Conservation (phyloP, 768 basidiomycete species). For the Lanmaoa rubissima region DNA sequence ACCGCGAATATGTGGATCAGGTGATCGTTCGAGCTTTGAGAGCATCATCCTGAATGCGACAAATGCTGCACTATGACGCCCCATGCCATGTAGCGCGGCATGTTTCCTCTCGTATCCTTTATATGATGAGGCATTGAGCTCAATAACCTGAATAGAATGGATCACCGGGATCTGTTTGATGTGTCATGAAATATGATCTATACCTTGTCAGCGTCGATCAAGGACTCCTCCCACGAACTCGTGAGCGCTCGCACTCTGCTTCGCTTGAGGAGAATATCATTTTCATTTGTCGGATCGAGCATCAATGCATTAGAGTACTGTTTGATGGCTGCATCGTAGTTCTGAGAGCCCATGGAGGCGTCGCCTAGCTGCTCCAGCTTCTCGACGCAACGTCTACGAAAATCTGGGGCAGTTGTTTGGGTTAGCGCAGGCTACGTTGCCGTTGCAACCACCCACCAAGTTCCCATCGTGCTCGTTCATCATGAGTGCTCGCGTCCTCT, state of each 20-base stretch:
- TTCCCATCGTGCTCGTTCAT: too few species aligned
- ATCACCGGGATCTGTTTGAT: not conserved
- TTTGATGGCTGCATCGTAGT: not conserved
- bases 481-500: too few species aligned
- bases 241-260: not conserved
- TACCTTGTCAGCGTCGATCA: conserved; percentile 12
- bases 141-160: not conserved
- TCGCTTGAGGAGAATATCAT: not conserved
- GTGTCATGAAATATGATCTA: not conserved
- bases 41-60: not conserved
- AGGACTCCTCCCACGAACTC: not conserved
- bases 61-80: not conserved
- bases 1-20: not conserved
- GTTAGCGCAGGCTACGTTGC: too few species aligned
- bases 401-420: not conserved
- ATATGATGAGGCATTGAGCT: not conserved
- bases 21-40: not conserved
- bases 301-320: not conserved
- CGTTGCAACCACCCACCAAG: not conserved
- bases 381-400: not conserved
- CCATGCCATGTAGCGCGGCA: not conserved
- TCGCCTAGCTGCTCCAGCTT: not conserved
- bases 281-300: not conserved
- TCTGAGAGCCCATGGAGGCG: not conserved
- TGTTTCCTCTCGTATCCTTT: not conserved